Evolutionary conservation across 164 flowering plant genomes (phyloP).

Genomic region (Buxus sempervirens): DNA sequence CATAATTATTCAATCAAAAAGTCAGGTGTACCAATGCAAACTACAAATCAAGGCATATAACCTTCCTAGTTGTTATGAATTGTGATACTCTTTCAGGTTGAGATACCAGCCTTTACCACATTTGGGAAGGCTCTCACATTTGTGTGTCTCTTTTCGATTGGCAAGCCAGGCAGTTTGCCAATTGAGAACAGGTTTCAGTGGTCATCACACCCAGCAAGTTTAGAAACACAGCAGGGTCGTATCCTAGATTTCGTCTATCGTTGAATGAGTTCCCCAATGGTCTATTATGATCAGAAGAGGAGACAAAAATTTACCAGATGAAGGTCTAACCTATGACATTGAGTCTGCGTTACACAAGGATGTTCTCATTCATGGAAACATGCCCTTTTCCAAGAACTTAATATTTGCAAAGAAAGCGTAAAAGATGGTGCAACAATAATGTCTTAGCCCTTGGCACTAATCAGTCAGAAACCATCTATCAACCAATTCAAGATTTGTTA

Average conservation of each 20-base stretch:
- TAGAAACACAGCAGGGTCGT: neutral
- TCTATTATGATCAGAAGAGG: neutral
- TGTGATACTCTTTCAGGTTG: neutral
- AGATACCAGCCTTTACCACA: neutral
- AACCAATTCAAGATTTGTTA: no score
- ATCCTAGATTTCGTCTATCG: neutral
- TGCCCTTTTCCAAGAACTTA: neutral
- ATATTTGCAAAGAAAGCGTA: neutral
- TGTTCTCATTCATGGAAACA: neutral
- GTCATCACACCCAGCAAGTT: neutral
- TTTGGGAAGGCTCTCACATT: no score
- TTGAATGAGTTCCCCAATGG: neutral
- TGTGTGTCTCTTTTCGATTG: neutral
- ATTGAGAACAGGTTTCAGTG: neutral
- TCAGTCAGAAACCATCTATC: neutral
- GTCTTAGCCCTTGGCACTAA: neutral
- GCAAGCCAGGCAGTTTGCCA: neutral
- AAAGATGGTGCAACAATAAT: neutral
- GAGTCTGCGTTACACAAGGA: neutral
- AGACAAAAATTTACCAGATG: no score
- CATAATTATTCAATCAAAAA: neutral
- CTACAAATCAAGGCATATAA: no score
- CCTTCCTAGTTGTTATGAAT: no score
- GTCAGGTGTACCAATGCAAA: no score
- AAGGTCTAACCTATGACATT: neutral